Evolutionary conservation across 331 rosid genomes (phyloP), one percentile per base, ranked within the genome.

Genomic region (Malus hybrid): DNA sequence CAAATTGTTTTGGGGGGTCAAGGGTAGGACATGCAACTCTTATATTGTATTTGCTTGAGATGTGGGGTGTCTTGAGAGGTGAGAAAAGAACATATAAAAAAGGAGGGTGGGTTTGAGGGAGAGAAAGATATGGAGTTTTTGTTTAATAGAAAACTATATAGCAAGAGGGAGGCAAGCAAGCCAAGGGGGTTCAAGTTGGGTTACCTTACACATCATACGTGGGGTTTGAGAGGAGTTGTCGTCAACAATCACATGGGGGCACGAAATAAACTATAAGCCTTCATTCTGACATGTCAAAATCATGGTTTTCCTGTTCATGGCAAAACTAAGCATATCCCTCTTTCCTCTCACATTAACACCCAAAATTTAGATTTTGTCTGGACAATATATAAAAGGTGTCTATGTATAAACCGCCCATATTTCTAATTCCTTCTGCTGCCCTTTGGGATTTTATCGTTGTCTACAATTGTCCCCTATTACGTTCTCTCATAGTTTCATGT

Each of bases 251-350:
- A 89, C 89, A 87, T 87, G 92, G 92, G 84, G 62, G 75, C 70
- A 74, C 56, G 82, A 77, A 66, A 81, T 76, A 84, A 78, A 76
- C 52, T 48, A 85, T 6, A 13, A 15, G 36, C 75, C 36, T 50
- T 78, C 79, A 70, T 76, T 79, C 90, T 87, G 90, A 88, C 91
- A 88, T 85, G 92, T 85, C 93, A 79, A 81, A 84, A 85, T 88
- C 89, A 87, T 77, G 85, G 78, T 85, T 87, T 83, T 74, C 68
- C 79, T 83, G 57, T 18, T 84, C 82, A 83, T 19, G 55, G 68
- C 67, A 82, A 75, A 87, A 87, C 84, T 77, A 79, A 79, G 86
- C 85, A 72, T 88, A 87, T 87, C 75, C 88, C 87, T 72, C 77
- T 77, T 76, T 55, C 46, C 60, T 77, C 82, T 76, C 84, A 63